Evolutionary conservation across 371 early-diverging fungal genomes (phyloP).

Genomic region (Circinella minor): DNA sequence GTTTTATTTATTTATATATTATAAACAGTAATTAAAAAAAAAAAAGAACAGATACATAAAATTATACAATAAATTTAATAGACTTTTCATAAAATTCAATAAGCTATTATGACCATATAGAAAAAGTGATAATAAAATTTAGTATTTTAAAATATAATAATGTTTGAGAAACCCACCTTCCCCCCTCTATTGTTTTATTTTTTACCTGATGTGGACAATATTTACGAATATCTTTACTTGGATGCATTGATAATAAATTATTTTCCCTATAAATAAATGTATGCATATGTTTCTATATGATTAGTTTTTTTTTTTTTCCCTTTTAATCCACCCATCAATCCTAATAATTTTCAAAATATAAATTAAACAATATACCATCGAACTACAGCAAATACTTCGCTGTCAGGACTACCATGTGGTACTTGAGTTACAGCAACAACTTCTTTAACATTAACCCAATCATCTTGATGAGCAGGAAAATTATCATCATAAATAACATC

Average conservation of each 20-base stretch:
- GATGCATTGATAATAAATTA: not conserved
- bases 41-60: not conserved
- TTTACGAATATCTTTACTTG: not conserved
- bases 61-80: not conserved
- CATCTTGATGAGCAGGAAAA: not conserved
- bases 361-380: not conserved
- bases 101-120: not conserved
- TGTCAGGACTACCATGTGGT: not conserved
- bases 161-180: not conserved
- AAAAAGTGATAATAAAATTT: not conserved
- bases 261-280: not conserved
- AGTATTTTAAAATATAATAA: too few relatives aligned
- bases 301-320: too few relatives aligned
- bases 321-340: too few relatives aligned
- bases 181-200: not conserved
- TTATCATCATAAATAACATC: conserved; percentile 5
- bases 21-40: too few relatives aligned
- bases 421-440: not conserved
- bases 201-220: conserved; percentile 4
- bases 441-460: conserved; percentile 5
- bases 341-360: not conserved
- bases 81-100: conserved; percentile 4
- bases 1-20: too few relatives aligned
- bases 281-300: too few relatives aligned
- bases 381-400: not conserved